Conservation (phyloP, 352 stramenopile species). For the Blastocystis sp. region DNA sequence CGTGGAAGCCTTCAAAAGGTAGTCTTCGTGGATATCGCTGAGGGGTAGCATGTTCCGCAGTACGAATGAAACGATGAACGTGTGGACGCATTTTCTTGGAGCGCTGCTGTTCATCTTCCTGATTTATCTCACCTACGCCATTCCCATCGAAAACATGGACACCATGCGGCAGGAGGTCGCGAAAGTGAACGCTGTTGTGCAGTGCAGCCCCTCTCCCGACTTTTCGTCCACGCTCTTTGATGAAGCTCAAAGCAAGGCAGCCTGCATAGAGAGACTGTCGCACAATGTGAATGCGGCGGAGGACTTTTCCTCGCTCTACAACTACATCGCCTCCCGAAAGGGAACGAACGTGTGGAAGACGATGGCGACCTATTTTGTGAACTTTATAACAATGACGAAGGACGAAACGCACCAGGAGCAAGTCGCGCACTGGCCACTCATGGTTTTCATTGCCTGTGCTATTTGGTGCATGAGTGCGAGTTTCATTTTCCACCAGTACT, state of each 20-base stretch:
- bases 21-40: not conserved
- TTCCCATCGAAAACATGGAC: slow-evolving; percentile 64
- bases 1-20: slow-evolving; percentile 57
- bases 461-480: slow-evolving; percentile 61
- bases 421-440: slow-evolving; percentile 58
- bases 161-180: slow-evolving; percentile 25
- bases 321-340: slow-evolving; percentile 28
- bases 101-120: slow-evolving; percentile 59
- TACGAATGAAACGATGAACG: slow-evolving; percentile 67
- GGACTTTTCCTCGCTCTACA: slow-evolving; percentile 50
- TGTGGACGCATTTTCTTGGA: slow-evolving; percentile 64
- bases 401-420: slow-evolving; percentile 3
- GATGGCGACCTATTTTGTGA: slow-evolving; percentile 25
- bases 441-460: slow-evolving; percentile 56
- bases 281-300: slow-evolving; percentile 36
- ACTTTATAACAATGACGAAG: not conserved
- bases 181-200: slow-evolving; percentile 8
- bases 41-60: slow-evolving; percentile 49
- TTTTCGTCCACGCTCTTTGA: not conserved
- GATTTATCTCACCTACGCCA: slow-evolving; percentile 64
- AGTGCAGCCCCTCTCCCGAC: not conserved
- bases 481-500: slow-evolving; percentile 63
- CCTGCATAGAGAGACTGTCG: slow-evolving; percentile 20
- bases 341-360: slow-evolving; percentile 10
- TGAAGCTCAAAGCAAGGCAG: slow-evolving; percentile 56